A percentile compares a stretch with the other conserved stretches of the same genome.
phyloP scores from a whole-genome alignment of 2,329 filamentous ascomycete genomes.

The Pyrenochaeta sp. region DNA sequence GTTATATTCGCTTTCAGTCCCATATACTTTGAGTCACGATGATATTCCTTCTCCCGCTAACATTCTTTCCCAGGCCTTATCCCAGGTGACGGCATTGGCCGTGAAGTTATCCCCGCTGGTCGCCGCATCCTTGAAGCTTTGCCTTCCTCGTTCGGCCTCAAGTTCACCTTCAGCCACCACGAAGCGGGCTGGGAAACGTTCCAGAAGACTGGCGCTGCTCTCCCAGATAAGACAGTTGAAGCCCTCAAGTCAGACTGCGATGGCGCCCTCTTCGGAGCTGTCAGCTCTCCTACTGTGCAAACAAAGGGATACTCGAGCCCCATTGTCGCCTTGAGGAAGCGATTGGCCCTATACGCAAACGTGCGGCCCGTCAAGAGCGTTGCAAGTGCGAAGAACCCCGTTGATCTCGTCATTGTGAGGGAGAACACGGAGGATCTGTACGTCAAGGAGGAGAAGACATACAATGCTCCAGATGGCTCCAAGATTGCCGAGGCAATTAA shows the following conservation, averaged over 20 bases:
- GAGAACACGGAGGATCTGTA: constrained; percentile 99
- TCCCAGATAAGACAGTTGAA: constrained; percentile 91
- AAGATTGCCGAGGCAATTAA: constrained; percentile 98
- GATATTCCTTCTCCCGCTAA: constrained; percentile 6
- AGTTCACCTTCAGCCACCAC: constrained; percentile 93
- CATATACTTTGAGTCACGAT: not conserved
- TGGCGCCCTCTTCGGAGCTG: constrained; percentile 94
- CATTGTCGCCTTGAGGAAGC: constrained; percentile 95
- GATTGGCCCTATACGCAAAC: constrained; percentile 94
- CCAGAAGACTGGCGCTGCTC: constrained; percentile 83
- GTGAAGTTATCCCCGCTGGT: constrained; percentile 95
- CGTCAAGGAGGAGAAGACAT: constrained; percentile 94
- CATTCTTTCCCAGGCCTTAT: constrained; percentile 75
- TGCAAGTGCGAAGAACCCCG: constrained; percentile 68
- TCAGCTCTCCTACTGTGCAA: constrained; percentile 85
- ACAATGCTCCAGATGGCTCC: constrained; percentile 73
- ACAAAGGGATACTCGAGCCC: constrained; percentile 96
- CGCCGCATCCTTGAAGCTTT: constrained; percentile 92
- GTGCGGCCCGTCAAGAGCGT: constrained; percentile 94
- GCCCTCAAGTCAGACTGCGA: constrained; percentile 91
- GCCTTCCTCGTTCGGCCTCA: constrained; percentile 86
- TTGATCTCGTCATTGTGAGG: constrained; percentile 97
- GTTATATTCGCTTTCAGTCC: not conserved
- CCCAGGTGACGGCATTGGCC: constrained; percentile 96
- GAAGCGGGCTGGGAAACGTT: constrained; percentile 94